phyloP scores from a whole-genome alignment of 192 early-diverging fungal species.

The Rhizophagus clarus region DNA sequence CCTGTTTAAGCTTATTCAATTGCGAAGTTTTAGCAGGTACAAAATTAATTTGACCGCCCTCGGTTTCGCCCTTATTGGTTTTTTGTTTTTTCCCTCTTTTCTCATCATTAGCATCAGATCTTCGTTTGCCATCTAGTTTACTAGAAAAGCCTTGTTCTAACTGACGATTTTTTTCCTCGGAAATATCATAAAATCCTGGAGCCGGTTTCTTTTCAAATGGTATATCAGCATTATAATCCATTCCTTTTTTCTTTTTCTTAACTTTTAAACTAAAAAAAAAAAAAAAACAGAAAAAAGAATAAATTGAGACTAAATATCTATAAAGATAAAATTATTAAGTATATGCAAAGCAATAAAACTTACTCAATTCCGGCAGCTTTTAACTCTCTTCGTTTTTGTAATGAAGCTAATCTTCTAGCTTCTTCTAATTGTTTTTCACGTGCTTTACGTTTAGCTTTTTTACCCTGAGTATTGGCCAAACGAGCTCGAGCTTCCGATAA shows the following conservation, averaged over 20 bases:
- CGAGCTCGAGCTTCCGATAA: conserved; percentile 96
- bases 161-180: conserved; percentile 74
- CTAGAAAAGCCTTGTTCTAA: conserved; percentile 70
- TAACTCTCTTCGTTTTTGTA: conserved; percentile 95
- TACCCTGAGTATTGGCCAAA: conserved; percentile 99
- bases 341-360: conserved; percentile 11
- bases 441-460: conserved; percentile 99
- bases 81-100: conserved; percentile 81
- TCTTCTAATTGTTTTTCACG: conserved; percentile 97
- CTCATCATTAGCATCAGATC: conserved; percentile 81
- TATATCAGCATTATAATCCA: conserved; percentile 97
- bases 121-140: conserved; percentile 85
- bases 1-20: conserved; percentile 63
- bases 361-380: conserved; percentile 97
- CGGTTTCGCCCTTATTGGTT: conserved; percentile 60
- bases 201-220: conserved; percentile 89
- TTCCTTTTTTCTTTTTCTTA: conserved; percentile 72
- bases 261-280: conserved; percentile 42
- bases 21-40: conserved; percentile 53
- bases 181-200: conserved; percentile 91
- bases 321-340: background rate
- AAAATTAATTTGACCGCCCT: conserved; percentile 51
- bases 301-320: background rate
- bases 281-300: conserved; percentile 1
- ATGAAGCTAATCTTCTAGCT: conserved; percentile 79